Conservation (phyloP, 768 basidiomycete species). For the Amanita phalloides region DNA sequence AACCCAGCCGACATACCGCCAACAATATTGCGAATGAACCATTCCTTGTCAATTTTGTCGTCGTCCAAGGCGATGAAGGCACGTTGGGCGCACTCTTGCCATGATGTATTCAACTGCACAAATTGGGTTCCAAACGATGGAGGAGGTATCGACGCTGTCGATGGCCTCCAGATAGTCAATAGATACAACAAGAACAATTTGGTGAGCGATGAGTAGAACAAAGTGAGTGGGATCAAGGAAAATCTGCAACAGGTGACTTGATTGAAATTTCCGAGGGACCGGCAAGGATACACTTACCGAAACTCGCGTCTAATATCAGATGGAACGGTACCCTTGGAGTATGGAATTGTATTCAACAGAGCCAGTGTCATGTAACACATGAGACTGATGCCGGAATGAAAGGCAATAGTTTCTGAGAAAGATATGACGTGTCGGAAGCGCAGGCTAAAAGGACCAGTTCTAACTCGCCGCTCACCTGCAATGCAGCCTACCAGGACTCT, state of each 20-base stretch:
- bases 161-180: constrained; percentile 70
- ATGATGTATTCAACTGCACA: constrained; percentile 15
- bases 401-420: constrained; percentile 62
- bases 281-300: constrained; percentile 24
- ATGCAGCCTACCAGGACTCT: constrained; percentile 57
- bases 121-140: constrained; percentile 14
- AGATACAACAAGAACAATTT: constrained; percentile 79
- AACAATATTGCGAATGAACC: constrained; percentile 74
- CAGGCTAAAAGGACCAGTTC: not conserved
- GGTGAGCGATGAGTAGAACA: constrained; percentile 76
- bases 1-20: constrained; percentile 86
- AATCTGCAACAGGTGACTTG: constrained; percentile 28
- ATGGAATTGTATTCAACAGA: constrained; percentile 23
- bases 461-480: constrained; percentile 32
- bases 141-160: constrained; percentile 15
- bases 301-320: constrained; percentile 58
- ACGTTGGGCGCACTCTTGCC: constrained; percentile 23
- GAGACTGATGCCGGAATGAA: constrained; percentile 56
- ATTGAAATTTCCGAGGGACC: not conserved
- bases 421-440: not conserved
- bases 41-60: constrained; percentile 67
- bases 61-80: constrained; percentile 56
- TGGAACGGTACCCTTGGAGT: constrained; percentile 8
- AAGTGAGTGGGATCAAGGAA: constrained; percentile 65
- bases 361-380: constrained; percentile 44